Base-by-base conservation (phyloP, 2,329 filamentous ascomycete species). In the Venturia nashicola region DNA sequence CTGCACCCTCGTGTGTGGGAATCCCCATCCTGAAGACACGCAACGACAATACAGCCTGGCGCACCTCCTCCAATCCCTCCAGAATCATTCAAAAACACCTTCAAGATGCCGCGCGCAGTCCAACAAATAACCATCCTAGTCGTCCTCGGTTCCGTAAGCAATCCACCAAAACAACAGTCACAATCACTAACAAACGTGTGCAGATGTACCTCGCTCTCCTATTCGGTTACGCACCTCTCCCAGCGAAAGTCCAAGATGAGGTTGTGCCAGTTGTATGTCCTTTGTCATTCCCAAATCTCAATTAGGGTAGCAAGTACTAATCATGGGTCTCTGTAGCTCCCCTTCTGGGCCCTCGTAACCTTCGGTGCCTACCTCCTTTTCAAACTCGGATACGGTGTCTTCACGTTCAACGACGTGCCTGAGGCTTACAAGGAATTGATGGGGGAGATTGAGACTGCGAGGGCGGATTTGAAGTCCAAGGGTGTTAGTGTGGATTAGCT, bases 321-420 rank as follows among this genome's bases (percentile, higher is more conserved):
- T 42, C 16, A 42, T 14, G 40, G 5, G 40, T 5, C 14, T 42
- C 40, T 16, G 14, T 7, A 97, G 92, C 84, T 97, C 59, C 94
- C 94, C 64, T 90, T 97, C 80, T 99, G 93, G 89, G 86, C 85
- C 59, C 81, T 97, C 70, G 89, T 99, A 68, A 86, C 89, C 27
- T 92, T 97, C 73, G 94, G 92, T 76, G 89, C 92, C 67, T 92
- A 91, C 77, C 87, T 99, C 23, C 87, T 99, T 68, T 91, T 88
- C 79, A 90, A 91, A 70, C 88, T 99, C 67, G 94, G 94, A 71
- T 89, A 86, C 80, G 94, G 94, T 68, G 90, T 99, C 70, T 82
- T 96, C 74, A 96, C 91, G 65, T 99, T 99, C 83, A 94, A 96
- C 80, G 92, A 97, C 76, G 91, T 95, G 60, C 92, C 93, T 63